Percentiles rank a stretch among this genome's conserved stretches.
Conservation (phyloP, 352 stramenopile genomes). For the Phytopythium kandeliae region DNA sequence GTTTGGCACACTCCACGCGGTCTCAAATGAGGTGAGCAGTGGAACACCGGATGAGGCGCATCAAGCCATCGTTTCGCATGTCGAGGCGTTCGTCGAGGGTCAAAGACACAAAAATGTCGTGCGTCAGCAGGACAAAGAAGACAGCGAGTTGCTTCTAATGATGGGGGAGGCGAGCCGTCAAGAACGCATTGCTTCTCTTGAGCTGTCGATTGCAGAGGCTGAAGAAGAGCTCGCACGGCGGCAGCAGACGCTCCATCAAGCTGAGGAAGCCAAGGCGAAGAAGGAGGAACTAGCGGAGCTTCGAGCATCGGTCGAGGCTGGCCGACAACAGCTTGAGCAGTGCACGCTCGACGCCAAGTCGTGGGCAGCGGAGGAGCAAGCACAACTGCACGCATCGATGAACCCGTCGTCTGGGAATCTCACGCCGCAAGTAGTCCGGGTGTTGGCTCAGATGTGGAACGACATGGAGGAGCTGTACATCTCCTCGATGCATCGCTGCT, state of each 20-base stretch:
- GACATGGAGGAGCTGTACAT: conserved; percentile 54
- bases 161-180: conserved; percentile 35
- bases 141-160: conserved; percentile 18
- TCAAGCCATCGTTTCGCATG: conserved; percentile 19
- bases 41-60: conserved; percentile 24
- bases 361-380: conserved; percentile 20
- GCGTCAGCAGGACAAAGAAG: conserved; percentile 24
- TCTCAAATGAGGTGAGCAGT: conserved; percentile 10
- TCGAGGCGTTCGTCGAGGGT: conserved; percentile 20
- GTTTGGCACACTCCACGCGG: conserved; percentile 42
- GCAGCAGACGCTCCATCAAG: conserved; percentile 38
- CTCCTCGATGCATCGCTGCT: conserved; percentile 34
- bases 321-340: conserved; percentile 26
- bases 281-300: conserved; percentile 66
- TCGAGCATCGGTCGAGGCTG: conserved; percentile 27
- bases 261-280: conserved; percentile 70
- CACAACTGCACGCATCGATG: background rate
- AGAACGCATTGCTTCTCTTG: conserved; percentile 20
- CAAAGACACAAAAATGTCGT: conserved; percentile 5
- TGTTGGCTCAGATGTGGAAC: conserved; percentile 45
- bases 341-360: conserved; percentile 11
- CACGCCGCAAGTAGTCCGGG: conserved; percentile 18
- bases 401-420: conserved; percentile 28
- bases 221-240: conserved; percentile 28
- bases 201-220: conserved; percentile 27